Evolutionary conservation across 1,284 basidiomycete genomes (phyloP), one percentile per base, ranked within the genome.

Genomic region (Pseudozyma sp.): DNA sequence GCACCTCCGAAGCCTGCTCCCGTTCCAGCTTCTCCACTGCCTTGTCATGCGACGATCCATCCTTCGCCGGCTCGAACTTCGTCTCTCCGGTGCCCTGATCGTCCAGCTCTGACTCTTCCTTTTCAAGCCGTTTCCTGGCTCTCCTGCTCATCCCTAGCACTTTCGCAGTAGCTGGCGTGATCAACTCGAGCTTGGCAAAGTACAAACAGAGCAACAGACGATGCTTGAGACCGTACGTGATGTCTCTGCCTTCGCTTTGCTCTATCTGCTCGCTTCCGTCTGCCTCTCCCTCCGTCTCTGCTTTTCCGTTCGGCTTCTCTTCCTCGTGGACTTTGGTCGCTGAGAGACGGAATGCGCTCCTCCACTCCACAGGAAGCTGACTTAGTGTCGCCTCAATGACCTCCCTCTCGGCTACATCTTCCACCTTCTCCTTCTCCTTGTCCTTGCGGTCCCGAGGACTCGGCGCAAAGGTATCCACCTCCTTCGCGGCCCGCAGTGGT

Each of bases 281-380:
- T 31, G 45, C 43, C 6, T 14, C 55, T 13, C 48, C 54, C 5
- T 46, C 54, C n/a, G 24, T 49, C 6, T 33, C 55, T 33, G 45
- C 40, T 7, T 50, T 59, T 40, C 50, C 50, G 7, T 54, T n/a
- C 4, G 24, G 16, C 17, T 48, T 19, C 17, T n/a, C 24, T 24
- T 39, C 40, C 11, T 59, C 39, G 47, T 35, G 3, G 1, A 19
- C 24, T 30, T 60, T 53, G 14, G 35, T 5, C 8, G 48, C 43
- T 33, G 59, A 68, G 5, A 79, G 66, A 17, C 55, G 56, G 56
- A 73, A 74, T 6, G 78, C 72, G 17, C 62, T 66, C 30, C 61
- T 54, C 67, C 72, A 73, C 19, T 74, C 78, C 9, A 42, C 39
- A 0, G 68, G 54, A 4, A 75, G 39, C 44, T 60, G 60, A 3